Evolutionary conservation across 2,329 filamentous ascomycete species (phyloP).

Genomic region (Phialocephala subalpina): DNA sequence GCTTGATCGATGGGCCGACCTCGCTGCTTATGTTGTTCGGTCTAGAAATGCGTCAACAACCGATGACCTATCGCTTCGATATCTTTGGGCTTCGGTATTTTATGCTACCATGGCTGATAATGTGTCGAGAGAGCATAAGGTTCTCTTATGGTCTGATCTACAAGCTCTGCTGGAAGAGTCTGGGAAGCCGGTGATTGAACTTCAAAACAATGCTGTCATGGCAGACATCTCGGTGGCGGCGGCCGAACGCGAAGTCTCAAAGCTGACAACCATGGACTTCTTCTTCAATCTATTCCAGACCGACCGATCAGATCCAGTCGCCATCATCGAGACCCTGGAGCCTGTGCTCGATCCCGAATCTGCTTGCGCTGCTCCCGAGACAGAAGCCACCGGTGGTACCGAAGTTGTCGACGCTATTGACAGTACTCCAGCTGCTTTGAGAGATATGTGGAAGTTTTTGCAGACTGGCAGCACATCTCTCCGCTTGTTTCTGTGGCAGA

Average conservation of each 20-base stretch:
- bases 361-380: constrained; percentile 49
- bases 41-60: constrained; percentile 34
- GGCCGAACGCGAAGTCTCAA: constrained; percentile 89
- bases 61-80: constrained; percentile 60
- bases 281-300: constrained; percentile 90
- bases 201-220: constrained; percentile 90
- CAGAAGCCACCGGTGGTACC: constrained; percentile 26
- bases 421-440: constrained; percentile 53
- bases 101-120: constrained; percentile 64
- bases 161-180: constrained; percentile 59
- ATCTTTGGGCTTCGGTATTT: constrained; percentile 72
- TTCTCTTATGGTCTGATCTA: constrained; percentile 70
- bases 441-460: constrained; percentile 87
- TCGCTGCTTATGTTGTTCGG: constrained; percentile 61
- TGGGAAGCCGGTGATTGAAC: constrained; percentile 59
- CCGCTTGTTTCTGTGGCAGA: constrained; percentile 87
- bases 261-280: constrained; percentile 95
- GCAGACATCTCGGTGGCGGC: constrained; percentile 84
- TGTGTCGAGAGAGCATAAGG: constrained; percentile 63
- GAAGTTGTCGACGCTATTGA: constrained; percentile 32
- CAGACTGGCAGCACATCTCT: constrained; percentile 82
- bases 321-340: constrained; percentile 90
- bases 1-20: constrained; percentile 64
- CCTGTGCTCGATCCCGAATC: constrained; percentile 83
- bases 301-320: constrained; percentile 79